These are phyloP conservation scores for Lichtheimia ramosa DNA, from an alignment of 371 early-diverging fungal genomes.

Conservation along the genomic window DNA sequence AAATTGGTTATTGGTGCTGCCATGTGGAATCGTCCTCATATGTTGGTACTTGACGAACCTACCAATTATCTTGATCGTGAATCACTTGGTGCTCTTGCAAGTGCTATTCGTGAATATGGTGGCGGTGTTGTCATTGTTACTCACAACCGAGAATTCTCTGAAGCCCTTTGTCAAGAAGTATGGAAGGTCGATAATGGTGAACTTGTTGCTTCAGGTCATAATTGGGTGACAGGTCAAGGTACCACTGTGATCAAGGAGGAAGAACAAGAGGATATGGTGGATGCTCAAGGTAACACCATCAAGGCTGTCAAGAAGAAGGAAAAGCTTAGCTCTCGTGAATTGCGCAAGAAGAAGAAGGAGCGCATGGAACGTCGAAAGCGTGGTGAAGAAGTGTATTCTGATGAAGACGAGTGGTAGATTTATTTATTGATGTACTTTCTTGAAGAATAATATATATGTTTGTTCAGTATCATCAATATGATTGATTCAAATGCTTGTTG, in stretches of 20 bases:
- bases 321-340: slow-evolving; percentile 48
- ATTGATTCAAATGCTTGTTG: too few species aligned
- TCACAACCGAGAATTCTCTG: slow-evolving; percentile 75
- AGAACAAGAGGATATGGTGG: slow-evolving; percentile 44
- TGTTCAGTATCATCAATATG: too few species aligned
- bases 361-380: slow-evolving; percentile 58
- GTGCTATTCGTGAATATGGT: slow-evolving; percentile 66
- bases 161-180: slow-evolving; percentile 70
- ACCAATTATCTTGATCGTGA: slow-evolving; percentile 84
- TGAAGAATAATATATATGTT: not conserved
- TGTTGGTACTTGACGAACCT: slow-evolving; percentile 89
- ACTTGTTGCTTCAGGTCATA: slow-evolving; percentile 51
- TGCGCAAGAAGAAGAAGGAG: slow-evolving; percentile 60
- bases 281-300: slow-evolving; percentile 53
- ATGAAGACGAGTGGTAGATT: slow-evolving; percentile 47
- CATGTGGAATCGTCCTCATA: slow-evolving; percentile 85
- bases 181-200: slow-evolving; percentile 77
- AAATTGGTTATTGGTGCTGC: slow-evolving; percentile 88
- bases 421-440: not conserved
- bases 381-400: slow-evolving; percentile 54
- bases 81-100: slow-evolving; percentile 71
- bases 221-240: slow-evolving; percentile 53
- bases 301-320: slow-evolving; percentile 51
- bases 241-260: slow-evolving; percentile 35
- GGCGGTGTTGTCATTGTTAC: slow-evolving; percentile 80